Base-by-base conservation (phyloP, 441 rosid genomes). In the Gossypium schwendimanii region DNA sequence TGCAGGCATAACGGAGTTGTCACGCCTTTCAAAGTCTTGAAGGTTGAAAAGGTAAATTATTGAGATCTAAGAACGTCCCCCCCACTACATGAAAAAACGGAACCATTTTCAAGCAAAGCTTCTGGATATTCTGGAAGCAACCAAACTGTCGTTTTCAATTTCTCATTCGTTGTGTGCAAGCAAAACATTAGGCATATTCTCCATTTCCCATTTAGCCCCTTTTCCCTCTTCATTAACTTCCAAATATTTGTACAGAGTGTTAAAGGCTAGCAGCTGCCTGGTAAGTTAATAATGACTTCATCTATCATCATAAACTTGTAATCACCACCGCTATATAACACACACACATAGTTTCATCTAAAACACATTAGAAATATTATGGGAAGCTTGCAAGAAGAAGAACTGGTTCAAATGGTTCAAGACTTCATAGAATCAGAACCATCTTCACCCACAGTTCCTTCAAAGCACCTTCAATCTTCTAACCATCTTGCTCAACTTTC, bases 341-440 rank as follows among this genome's bases (percentile, higher is more conserved):
- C 31, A 21, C 54, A 6, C 21, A 57, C 33, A 55, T 2, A 20
- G 14, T 68, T 17, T 36, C 6, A 36, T 21, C 7, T 23, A 17
- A 49, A 8, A 62, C 63, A 26, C 71, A 23, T 17, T 11, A 33
- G 21, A 2, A 5, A 28, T 33, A 18, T 28, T 8, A 83, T 83
- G 83, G 82, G 78, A 3, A 79, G 78, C 74, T 72, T 78, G 31
- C 87, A 86, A 62, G 91, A 85, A 52, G 86, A 87, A 21, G 65
- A 70, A 45, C 79, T 87, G 24, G 69, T 80, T 39, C 87, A 81
- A 65, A 87, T 87, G 91, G 87, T 87, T 0, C 84, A 81, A 15
- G 87, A 87, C 70, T 87, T 84, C 75, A 84, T 85, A 2, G 91
- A 87, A 74, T 81, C 87, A 33, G 87, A 78, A 60, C 75, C 85